Percentiles rank a stretch among this genome's conserved stretches.
phyloP scores from a whole-genome alignment of 257 asterid species.

The Fraxinus americana region DNA sequence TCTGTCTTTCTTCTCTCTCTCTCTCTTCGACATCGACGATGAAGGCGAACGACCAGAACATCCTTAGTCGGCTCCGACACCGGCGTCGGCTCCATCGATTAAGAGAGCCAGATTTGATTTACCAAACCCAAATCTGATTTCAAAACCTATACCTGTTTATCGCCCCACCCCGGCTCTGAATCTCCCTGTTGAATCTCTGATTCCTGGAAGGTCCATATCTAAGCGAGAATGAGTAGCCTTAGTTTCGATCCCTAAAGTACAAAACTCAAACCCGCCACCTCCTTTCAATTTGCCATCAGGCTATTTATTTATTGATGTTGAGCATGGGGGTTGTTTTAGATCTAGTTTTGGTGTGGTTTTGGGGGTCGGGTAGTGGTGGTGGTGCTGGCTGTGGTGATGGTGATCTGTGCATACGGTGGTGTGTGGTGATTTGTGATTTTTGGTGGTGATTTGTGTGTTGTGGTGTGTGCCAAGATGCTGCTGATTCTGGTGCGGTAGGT shows the following conservation, averaged over 20 bases:
- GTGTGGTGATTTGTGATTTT: too few species aligned
- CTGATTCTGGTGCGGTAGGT: too few species aligned
- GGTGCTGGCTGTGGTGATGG: too few species aligned
- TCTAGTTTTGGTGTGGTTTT: too few species aligned
- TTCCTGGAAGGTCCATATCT: conserved; percentile 80
- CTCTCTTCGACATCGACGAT: conserved; percentile 2
- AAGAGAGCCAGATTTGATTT: conserved; percentile 43
- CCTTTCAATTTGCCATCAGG: conserved; percentile 42
- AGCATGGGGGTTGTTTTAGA: too few species aligned
- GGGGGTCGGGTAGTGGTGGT: too few species aligned
- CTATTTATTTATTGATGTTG: background rate
- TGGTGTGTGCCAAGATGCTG: too few species aligned
- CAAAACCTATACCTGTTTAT: conserved; percentile 13
- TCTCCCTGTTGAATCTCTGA: conserved; percentile 41
- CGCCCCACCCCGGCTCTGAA: conserved; percentile 9
- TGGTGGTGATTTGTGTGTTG: too few species aligned
- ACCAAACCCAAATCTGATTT: background rate
- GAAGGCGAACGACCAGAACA: conserved; percentile 14
- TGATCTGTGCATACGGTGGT: too few species aligned
- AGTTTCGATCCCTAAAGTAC: conserved; percentile 29
- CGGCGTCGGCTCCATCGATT: conserved; percentile 22
- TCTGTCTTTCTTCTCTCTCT: too few species aligned
- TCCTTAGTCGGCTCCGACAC: conserved; percentile 6
- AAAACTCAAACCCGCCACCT: conserved; percentile 19
- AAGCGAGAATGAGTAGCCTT: conserved; percentile 73